Percentiles rank a stretch among this genome's conserved stretches.
These are phyloP conservation scores for Batkoa obscura DNA, from an alignment of 371 early-diverging fungal genomes.

Conservation along the genomic window DNA sequence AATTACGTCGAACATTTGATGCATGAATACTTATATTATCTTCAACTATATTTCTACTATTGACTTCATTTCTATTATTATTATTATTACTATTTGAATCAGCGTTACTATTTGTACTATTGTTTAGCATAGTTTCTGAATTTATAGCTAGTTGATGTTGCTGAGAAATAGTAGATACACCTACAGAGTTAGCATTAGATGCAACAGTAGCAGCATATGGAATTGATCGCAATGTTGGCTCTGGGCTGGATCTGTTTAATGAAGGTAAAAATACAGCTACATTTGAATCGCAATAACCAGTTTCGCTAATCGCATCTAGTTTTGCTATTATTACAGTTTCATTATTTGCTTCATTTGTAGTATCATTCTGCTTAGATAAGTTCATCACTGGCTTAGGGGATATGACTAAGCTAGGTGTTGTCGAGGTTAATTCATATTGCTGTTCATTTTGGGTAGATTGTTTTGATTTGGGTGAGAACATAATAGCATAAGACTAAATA, in stretches of 20 bases:
- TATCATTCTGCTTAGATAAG: too few species aligned
- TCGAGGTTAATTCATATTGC: too few species aligned
- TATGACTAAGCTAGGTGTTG: too few species aligned
- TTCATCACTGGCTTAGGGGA: too few species aligned
- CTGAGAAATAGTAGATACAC: neutral
- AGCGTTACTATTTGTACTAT: neutral
- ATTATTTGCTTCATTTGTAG: too few species aligned
- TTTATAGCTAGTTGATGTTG: neutral
- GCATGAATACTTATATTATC: neutral
- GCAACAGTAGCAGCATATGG: neutral
- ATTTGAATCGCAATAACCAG: slow-evolving; percentile 5
- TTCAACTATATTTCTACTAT: neutral
- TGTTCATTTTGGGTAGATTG: too few species aligned
- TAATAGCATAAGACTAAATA: too few species aligned
- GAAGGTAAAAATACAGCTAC: slow-evolving; percentile 2
- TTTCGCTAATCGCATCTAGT: neutral
- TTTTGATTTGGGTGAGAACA: too few species aligned
- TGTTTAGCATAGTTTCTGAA: neutral
- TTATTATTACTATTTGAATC: neutral
- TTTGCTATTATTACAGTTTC: neutral
- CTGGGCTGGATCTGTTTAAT: neutral
- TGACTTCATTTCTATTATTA: neutral
- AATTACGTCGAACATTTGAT: slow-evolving; percentile 2
- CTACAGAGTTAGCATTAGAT: neutral
- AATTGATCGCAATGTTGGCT: neutral